Evolutionary conservation across 2,329 filamentous ascomycete species (phyloP).

Genomic region (Cryphonectria japonica): DNA sequence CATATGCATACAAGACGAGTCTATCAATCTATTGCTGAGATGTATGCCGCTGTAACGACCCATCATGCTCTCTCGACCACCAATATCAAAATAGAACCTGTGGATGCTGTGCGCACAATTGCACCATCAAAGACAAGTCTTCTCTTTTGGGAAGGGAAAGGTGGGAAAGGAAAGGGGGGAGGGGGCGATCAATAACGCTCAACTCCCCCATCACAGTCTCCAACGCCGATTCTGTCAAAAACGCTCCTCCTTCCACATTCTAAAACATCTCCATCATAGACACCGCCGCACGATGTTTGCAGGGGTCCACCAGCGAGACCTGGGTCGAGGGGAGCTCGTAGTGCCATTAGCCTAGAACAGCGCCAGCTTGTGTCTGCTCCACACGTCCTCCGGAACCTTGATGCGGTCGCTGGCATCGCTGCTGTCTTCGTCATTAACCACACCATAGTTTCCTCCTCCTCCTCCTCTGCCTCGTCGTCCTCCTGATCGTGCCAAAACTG

Average conservation of each 20-base stretch:
- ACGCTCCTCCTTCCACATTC: no score
- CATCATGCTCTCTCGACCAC: background rate
- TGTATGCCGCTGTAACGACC: background rate
- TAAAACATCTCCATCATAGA: background rate
- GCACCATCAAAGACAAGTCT: background rate
- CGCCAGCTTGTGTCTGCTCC: slow-evolving; percentile 7
- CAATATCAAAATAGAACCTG: background rate
- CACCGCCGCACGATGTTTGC: background rate
- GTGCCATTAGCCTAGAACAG: background rate
- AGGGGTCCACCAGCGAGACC: background rate
- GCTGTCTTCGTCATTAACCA: background rate
- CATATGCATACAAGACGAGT: background rate
- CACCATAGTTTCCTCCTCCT: no score
- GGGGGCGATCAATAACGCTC: background rate
- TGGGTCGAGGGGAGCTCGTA: background rate
- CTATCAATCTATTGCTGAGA: background rate
- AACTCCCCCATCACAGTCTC: background rate
- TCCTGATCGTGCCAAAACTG: background rate
- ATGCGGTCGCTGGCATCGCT: background rate
- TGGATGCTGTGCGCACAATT: background rate
- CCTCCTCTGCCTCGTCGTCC: no score
- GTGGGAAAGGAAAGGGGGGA: background rate
- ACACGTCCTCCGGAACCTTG: slow-evolving; percentile 17
- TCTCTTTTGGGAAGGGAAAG: background rate
- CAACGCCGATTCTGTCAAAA: background rate